Percentiles rank a stretch among this genome's conserved stretches.
phyloP scores from a whole-genome alignment of 495 filamentous ascomycete species.

The Podospora australis region DNA sequence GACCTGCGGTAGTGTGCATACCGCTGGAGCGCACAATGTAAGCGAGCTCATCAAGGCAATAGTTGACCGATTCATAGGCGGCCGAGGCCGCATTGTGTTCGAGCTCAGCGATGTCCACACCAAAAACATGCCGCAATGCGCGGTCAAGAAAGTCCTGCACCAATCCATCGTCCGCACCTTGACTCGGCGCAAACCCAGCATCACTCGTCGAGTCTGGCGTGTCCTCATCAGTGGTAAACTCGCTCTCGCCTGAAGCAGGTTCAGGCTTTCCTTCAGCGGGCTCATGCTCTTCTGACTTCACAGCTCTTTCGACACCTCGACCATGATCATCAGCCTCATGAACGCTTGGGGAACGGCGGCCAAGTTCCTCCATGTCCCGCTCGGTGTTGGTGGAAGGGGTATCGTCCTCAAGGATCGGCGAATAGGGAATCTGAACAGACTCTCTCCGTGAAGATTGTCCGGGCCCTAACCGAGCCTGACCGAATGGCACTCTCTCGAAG shows the following conservation, averaged over 20 bases:
- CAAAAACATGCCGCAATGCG: slow-evolving; percentile 19
- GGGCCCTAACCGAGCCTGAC: too few relatives aligned
- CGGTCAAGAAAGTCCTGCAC: slow-evolving; percentile 20
- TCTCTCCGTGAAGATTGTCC: too few relatives aligned
- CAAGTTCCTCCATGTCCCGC: background rate
- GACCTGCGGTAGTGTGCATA: background rate
- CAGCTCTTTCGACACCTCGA: too few relatives aligned
- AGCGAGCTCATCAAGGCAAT: slow-evolving; percentile 23
- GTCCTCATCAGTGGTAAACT: background rate
- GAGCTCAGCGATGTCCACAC: slow-evolving; percentile 22
- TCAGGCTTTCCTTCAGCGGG: background rate
- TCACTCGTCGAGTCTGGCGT: slow-evolving; percentile 4
- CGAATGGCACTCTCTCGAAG: background rate
- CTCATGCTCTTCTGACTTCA: too few relatives aligned
- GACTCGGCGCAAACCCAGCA: background rate
- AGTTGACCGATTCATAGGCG: slow-evolving; percentile 17
- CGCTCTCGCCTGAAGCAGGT: too few relatives aligned
- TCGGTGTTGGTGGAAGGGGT: background rate
- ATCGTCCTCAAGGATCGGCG: background rate
- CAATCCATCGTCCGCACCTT: slow-evolving; percentile 7
- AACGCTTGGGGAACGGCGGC: background rate
- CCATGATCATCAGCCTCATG: background rate
- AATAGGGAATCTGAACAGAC: background rate
- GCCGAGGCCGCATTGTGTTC: slow-evolving; percentile 6
- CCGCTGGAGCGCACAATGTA: slow-evolving; percentile 13